Conservation (phyloP, 768 basidiomycete species). For the Pluteus cervinus region DNA sequence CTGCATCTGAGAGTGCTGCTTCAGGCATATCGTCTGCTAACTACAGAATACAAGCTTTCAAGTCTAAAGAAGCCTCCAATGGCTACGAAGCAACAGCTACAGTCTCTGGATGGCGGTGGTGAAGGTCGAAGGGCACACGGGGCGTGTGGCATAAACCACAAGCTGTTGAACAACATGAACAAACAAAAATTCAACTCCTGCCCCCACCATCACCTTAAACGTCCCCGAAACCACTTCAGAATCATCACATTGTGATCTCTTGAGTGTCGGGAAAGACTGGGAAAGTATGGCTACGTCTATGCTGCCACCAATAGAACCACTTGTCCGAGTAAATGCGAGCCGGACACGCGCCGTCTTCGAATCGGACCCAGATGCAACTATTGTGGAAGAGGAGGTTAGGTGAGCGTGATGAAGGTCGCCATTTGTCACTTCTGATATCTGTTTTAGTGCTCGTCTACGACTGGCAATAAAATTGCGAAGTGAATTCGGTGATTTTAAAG, state of each 20-base stretch:
- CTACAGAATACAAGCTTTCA: constrained; percentile 26
- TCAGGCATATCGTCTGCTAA: constrained; percentile 37
- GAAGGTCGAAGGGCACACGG: constrained; percentile 1
- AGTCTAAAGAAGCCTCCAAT: constrained; percentile 3
- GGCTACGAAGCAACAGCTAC: constrained; percentile 3
- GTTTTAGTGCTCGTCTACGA: constrained; percentile 56
- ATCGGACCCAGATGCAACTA: constrained; percentile 51
- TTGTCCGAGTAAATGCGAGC: constrained; percentile 61
- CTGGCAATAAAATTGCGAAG: constrained; percentile 82
- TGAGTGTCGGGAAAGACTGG: background rate
- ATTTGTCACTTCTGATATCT: background rate
- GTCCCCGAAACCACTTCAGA: too few species aligned
- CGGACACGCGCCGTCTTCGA: constrained; percentile 69
- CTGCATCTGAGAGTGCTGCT: constrained; percentile 26
- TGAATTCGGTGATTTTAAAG: constrained; percentile 84
- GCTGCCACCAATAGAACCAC: constrained; percentile 60
- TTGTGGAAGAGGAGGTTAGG: constrained; percentile 71
- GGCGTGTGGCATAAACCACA: background rate
- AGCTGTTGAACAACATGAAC: constrained; percentile 11
- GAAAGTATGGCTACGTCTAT: constrained; percentile 37
- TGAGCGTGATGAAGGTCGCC: constrained; percentile 18
- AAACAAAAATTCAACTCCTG: constrained; percentile 13
- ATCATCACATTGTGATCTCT: too few species aligned
- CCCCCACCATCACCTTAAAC: constrained; percentile 3
- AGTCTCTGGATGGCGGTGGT: constrained; percentile 6